A percentile compares a stretch with the other conserved stretches of the same genome.
Conservation (phyloP, 2,329 filamentous ascomycete genomes). For the Xenoacremonium recifei region DNA sequence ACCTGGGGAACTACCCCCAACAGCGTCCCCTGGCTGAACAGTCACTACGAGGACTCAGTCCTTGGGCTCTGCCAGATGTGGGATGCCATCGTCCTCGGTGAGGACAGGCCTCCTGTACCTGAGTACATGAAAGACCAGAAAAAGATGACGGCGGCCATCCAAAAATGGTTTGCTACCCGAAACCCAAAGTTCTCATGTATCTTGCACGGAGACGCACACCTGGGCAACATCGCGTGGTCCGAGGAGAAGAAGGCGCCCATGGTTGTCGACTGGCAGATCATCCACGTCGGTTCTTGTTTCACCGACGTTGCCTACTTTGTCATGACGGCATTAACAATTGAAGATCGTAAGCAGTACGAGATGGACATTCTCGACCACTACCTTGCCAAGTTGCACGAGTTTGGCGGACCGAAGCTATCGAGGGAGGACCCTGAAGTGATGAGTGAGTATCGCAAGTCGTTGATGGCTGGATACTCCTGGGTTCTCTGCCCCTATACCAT, state of each 20-base stretch:
- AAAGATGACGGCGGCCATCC: conserved; percentile 33
- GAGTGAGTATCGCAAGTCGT: conserved; percentile 24
- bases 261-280: conserved; percentile 41
- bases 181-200: conserved; percentile 39
- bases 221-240: conserved; percentile 43
- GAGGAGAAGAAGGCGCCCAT: conserved; percentile 34
- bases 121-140: conserved; percentile 36
- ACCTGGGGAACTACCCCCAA: no score
- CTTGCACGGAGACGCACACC: conserved; percentile 42
- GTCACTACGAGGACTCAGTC: no score
- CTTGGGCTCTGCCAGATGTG: no score
- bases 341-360: conserved; percentile 40
- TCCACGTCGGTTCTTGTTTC: conserved; percentile 41
- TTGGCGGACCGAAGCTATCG: conserved; percentile 34
- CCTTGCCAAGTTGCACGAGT: conserved; percentile 27
- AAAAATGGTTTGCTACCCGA: conserved; percentile 34
- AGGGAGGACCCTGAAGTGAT: conserved; percentile 25
- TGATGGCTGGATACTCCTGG: conserved; percentile 27
- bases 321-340: conserved; percentile 35
- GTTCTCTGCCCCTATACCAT: conserved; percentile 20
- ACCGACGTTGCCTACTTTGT: conserved; percentile 43
- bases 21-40: no score
- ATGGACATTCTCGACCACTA: conserved; percentile 37
- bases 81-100: conserved; percentile 29
- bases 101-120: conserved; percentile 32